Conservation (phyloP, 2,329 filamentous ascomycete genomes). For the Trichoderma gracile region DNA sequence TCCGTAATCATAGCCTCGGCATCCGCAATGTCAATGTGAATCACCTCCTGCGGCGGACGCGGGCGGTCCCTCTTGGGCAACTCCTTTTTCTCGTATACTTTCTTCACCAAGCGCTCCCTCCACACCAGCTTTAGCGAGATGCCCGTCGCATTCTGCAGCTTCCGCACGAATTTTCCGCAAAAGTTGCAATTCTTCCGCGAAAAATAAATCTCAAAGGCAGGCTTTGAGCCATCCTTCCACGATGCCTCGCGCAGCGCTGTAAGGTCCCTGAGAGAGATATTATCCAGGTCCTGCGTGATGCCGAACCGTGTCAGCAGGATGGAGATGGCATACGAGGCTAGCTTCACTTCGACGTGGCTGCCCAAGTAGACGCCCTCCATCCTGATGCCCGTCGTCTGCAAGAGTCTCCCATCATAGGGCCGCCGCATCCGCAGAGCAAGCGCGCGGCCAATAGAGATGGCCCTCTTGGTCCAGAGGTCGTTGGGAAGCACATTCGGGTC, state of each 20-base stretch:
- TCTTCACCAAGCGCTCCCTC: conserved; percentile 34
- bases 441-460: conserved; percentile 34
- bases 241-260: conserved; percentile 28
- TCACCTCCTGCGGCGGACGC: background rate
- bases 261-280: conserved; percentile 31
- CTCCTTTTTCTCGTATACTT: conserved; percentile 31
- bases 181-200: conserved; percentile 38
- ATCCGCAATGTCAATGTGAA: conserved; percentile 9
- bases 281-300: conserved; percentile 32
- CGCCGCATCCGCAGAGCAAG: conserved; percentile 37
- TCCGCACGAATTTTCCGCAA: conserved; percentile 34
- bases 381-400: background rate
- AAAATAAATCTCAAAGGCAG: conserved; percentile 40
- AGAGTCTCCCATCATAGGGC: conserved; percentile 33
- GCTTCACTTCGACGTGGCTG: conserved; percentile 45
- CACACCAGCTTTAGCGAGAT: conserved; percentile 34
- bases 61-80: background rate
- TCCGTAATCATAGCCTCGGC: conserved; percentile 26
- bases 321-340: conserved; percentile 39
- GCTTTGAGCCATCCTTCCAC: conserved; percentile 35
- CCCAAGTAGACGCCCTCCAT: conserved; percentile 36
- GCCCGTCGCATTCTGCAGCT: conserved; percentile 35
- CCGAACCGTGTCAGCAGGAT: conserved; percentile 34
- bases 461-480: conserved; percentile 36
- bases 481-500: conserved; percentile 35